Base-by-base conservation (phyloP, 148 eudicot genomes). In the Limonium bicolor region DNA sequence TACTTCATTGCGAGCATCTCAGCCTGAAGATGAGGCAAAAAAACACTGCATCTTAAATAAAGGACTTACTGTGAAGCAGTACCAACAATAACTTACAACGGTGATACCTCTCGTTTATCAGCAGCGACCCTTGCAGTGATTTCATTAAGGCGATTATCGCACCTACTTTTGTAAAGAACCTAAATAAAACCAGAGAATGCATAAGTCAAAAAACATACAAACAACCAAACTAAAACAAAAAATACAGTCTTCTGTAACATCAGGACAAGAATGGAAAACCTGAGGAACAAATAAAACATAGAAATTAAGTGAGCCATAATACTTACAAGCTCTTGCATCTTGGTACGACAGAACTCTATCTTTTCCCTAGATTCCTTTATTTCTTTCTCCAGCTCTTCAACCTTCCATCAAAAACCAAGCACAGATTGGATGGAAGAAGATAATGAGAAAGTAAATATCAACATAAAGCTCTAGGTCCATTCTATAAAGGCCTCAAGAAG, bases 321-420 rank as follows among this genome's bases (percentile, higher is more conserved):
- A 73, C 95, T 69, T 58, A 85, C 99, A 55, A 92, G 69, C 70
- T 92, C 99, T 56, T 92, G 99, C 95, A 92, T 85, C 71, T 85
- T 92, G 53, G 77, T 62, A 40, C 83, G 82, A 65, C 62, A 92
- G 70, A 78, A 85, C 50, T 85, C 86, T 54, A 60, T 78, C 61
- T 85, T 81, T 50, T 92, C 81, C 51, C 70, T 78, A 25, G 99
- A 63, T 39, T 92, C 99, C 48, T 69, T 54, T 43, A 92, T 85
- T 31, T 92, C 95, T 69, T 92, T 85, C 68, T 92, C 99, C 66
- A 92, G 40, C 41, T 92, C 95, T 62, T 65, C 79, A 28, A 92
- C 99, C 99, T 92, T 64, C 17, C 34, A 62, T 25, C 50, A 58
- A n/a, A 5, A 39, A 22, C 30, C 15, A 15, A 62, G 41, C 15